Evolutionary conservation across 257 asterid species (phyloP).

Genomic region (Fraxinus excelsior): DNA sequence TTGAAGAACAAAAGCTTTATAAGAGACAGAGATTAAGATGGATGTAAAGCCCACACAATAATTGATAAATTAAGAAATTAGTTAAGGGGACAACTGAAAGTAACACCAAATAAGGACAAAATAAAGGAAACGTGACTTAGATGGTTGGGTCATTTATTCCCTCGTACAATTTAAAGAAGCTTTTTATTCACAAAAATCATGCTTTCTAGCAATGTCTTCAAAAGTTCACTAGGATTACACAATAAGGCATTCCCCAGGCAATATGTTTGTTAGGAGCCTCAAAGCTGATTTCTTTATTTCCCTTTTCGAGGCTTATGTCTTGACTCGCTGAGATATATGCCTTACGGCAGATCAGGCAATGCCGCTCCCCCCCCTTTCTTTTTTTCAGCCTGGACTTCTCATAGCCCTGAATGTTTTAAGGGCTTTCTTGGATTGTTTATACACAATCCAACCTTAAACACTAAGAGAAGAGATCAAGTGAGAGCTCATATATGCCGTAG

Average conservation of each 20-base stretch:
- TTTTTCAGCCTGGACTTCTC: neutral
- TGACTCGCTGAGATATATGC: neutral
- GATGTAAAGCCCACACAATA: neutral
- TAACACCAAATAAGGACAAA: too few species aligned
- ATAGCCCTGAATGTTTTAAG: neutral
- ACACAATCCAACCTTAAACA: neutral
- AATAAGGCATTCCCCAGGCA: neutral
- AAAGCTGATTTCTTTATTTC: neutral
- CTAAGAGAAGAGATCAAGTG: neutral
- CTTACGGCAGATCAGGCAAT: neutral
- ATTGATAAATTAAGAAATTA: neutral
- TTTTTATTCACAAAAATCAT: neutral
- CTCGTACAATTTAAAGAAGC: neutral
- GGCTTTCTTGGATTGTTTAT: neutral
- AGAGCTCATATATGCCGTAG: neutral
- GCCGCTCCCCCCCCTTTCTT: neutral
- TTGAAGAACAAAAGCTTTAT: too few species aligned
- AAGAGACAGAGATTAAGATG: neutral
- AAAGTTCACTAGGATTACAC: neutral
- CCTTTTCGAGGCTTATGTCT: neutral
- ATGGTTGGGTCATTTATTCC: neutral
- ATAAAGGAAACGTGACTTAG: neutral
- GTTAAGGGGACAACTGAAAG: neutral
- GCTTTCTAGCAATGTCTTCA: neutral
- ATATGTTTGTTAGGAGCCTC: neutral